Percentiles rank a stretch among this genome's conserved stretches.
Conservation (phyloP, 495 filamentous ascomycete genomes). For the Glonium stellatum region DNA sequence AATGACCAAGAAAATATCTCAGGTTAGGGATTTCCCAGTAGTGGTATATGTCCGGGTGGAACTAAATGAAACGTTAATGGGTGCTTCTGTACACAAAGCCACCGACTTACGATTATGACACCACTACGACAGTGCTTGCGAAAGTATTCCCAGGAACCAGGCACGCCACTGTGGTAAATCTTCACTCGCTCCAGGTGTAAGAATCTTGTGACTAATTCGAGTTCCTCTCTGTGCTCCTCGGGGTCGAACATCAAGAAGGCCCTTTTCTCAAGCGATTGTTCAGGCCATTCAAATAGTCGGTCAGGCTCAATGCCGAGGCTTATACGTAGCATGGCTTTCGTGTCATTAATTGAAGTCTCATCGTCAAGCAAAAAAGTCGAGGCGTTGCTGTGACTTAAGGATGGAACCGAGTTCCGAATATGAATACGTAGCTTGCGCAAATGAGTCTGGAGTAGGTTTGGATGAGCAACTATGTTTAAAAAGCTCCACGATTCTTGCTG, state of each 20-base stretch:
- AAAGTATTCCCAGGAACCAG: conserved; percentile 25
- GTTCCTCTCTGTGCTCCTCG: conserved; percentile 15
- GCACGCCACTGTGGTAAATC: conserved; percentile 11
- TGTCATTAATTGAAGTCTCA: background rate
- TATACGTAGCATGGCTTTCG: background rate
- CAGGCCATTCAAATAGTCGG: background rate
- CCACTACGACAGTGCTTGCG: conserved; percentile 12
- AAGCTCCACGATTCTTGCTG: conserved; percentile 2
- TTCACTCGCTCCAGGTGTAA: conserved; percentile 15
- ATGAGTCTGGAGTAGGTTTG: background rate
- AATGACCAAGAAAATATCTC: background rate
- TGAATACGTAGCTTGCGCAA: conserved; percentile 2
- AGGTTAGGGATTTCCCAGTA: background rate
- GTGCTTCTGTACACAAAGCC: background rate
- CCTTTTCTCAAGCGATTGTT: conserved; percentile 3
- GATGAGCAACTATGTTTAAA: background rate
- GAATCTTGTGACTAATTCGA: conserved; percentile 20
- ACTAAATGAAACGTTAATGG: background rate
- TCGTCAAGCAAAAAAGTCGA: background rate
- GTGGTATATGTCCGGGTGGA: conserved; percentile 4
- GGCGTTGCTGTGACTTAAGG: background rate
- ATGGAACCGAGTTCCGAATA: background rate
- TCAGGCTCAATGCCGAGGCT: background rate
- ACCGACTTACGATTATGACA: conserved; percentile 17
- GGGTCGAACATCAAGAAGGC: conserved; percentile 25